These are phyloP conservation scores for Neopestalotiopsis sp. DNA, from an alignment of 2,329 filamentous ascomycete genomes.

Conservation along the genomic window DNA sequence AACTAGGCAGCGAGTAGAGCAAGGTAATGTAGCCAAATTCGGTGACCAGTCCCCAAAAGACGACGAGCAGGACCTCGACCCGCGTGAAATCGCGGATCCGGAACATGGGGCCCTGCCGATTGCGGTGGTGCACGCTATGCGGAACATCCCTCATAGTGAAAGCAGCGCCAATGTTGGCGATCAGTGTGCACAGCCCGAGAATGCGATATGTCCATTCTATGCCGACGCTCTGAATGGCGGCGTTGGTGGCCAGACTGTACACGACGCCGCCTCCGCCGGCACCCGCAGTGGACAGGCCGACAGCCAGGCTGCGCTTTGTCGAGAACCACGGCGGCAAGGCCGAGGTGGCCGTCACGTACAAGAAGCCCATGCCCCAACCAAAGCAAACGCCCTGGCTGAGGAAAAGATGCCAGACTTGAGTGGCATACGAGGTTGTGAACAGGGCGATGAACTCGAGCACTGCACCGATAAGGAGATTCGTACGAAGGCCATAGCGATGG, in stretches of 20 bases:
- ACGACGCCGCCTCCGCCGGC: conserved; percentile 64
- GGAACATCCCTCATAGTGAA: conserved; percentile 61
- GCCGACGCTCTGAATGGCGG: conserved; percentile 60
- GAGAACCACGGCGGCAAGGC: conserved; percentile 69
- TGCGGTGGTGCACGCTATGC: conserved; percentile 52
- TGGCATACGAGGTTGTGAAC: conserved; percentile 57
- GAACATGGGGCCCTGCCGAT: conserved; percentile 55
- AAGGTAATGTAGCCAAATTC: conserved; percentile 71
- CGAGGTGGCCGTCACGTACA: conserved; percentile 60
- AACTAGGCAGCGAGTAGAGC: conserved; percentile 68
- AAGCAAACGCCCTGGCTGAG: conserved; percentile 64
- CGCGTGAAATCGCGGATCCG: conserved; percentile 55
- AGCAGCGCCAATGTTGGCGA: conserved; percentile 56
- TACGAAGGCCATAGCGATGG: conserved; percentile 35
- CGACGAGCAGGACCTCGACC: conserved; percentile 60
- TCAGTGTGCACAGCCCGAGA: conserved; percentile 58
- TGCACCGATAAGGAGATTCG: conserved; percentile 55
- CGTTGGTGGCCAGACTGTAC: conserved; percentile 62
- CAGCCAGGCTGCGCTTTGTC: conserved; percentile 60
- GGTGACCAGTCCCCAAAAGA: conserved; percentile 63
- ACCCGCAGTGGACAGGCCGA: conserved; percentile 62
- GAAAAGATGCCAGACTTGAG: conserved; percentile 63
- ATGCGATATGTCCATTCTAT: conserved; percentile 66
- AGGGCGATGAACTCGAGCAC: conserved; percentile 55
- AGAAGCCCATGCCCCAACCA: conserved; percentile 64